Evolutionary conservation across 176 grass and related monocot species (phyloP).

Genomic region (maize (Zea mays)): DNA sequence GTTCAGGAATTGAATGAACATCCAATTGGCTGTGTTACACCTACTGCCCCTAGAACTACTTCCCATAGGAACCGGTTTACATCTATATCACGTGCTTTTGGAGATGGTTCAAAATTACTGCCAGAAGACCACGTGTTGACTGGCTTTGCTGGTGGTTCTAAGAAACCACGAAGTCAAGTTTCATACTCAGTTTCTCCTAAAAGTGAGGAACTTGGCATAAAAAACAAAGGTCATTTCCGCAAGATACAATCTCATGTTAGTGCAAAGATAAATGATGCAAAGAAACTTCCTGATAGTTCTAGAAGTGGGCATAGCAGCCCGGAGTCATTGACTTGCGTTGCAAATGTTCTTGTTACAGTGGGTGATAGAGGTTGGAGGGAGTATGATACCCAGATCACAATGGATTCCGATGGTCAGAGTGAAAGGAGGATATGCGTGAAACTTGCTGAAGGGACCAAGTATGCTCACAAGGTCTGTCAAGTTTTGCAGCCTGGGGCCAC

Average conservation of each 20-base stretch:
- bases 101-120: constrained; percentile 67
- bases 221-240: constrained; percentile 52
- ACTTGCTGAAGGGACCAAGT: constrained; percentile 70
- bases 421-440: constrained; percentile 70
- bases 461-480: constrained; percentile 71
- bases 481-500: constrained; percentile 83
- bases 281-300: constrained; percentile 50
- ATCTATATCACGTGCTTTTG: constrained; percentile 65
- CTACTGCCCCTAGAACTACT: constrained; percentile 77
- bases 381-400: constrained; percentile 61
- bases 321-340: constrained; percentile 63
- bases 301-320: constrained; percentile 47
- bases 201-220: constrained; percentile 55
- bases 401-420: constrained; percentile 70
- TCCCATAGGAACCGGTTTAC: constrained; percentile 66
- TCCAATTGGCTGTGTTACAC: constrained; percentile 53
- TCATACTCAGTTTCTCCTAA: constrained; percentile 56
- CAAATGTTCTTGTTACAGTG: constrained; percentile 81
- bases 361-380: constrained; percentile 88
- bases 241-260: constrained; percentile 57
- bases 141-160: constrained; percentile 55
- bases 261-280: constrained; percentile 43
- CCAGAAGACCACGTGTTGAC: constrained; percentile 42
- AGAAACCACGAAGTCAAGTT: constrained; percentile 57
- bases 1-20: constrained; percentile 59